phyloP scores from a whole-genome alignment of 129 eudicot species.

The Artemisia annua region DNA sequence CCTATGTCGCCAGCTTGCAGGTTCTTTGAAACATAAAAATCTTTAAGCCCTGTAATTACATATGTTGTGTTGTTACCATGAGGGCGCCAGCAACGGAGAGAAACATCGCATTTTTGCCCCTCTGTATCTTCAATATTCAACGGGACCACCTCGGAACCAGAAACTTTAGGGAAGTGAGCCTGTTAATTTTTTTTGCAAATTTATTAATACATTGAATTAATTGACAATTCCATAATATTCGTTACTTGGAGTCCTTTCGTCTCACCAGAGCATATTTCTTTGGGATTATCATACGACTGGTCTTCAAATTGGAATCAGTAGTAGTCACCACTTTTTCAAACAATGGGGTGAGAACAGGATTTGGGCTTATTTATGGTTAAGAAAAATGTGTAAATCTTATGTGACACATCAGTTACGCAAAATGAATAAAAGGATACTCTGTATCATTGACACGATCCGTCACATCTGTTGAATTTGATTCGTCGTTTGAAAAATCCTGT shows the following conservation, averaged over 20 bases:
- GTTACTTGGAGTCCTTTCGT: background rate
- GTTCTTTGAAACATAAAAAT: conserved; percentile 37
- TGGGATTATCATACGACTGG: conserved; percentile 47
- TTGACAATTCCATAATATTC: background rate
- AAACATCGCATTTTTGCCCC: conserved; percentile 46
- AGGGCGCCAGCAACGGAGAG: conserved; percentile 41
- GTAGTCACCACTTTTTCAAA: conserved; percentile 48
- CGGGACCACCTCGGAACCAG: conserved; percentile 26
- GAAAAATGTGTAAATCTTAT: conserved; percentile 22
- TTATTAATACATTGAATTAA: background rate
- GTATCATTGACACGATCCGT: too few relatives aligned
- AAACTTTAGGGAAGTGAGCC: conserved; percentile 48
- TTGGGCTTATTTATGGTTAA: conserved; percentile 41
- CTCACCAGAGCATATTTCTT: conserved; percentile 56
- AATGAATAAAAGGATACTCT: too few relatives aligned
- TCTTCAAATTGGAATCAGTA: conserved; percentile 42
- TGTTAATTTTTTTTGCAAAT: conserved; percentile 16
- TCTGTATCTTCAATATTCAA: conserved; percentile 49
- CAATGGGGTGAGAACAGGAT: conserved; percentile 34
- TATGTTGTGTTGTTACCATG: conserved; percentile 26
- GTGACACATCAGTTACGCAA: too few relatives aligned
- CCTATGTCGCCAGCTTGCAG: conserved; percentile 58
- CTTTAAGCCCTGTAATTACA: conserved; percentile 57
- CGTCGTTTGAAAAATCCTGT: too few relatives aligned
- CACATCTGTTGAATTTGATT: too few relatives aligned